These are phyloP conservation scores for Aspergillus cejpii DNA, from an alignment of 2,329 filamentous ascomycete genomes.

Conservation along the genomic window DNA sequence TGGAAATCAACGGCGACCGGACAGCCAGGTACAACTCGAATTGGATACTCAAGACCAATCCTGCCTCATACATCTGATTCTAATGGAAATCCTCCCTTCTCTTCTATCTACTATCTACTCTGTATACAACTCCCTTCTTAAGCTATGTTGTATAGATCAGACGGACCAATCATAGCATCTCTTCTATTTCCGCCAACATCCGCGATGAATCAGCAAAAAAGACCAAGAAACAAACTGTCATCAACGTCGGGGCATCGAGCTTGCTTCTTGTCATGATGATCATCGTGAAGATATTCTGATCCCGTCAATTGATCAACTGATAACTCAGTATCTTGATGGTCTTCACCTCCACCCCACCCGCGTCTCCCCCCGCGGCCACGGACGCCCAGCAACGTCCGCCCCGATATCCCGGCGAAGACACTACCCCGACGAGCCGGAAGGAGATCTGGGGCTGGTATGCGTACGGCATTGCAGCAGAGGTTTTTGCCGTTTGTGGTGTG, in stretches of 20 bases:
- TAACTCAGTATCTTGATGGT: not conserved
- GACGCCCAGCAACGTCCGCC: slow-evolving; percentile 32
- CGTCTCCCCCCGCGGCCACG: slow-evolving; percentile 16
- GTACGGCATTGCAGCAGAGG: slow-evolving; percentile 90
- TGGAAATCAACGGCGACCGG: not conserved
- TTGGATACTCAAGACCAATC: not conserved
- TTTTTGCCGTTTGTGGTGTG: slow-evolving; percentile 81
- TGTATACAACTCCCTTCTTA: too few relatives aligned
- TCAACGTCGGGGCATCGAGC: slow-evolving; percentile 2
- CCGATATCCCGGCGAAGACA: slow-evolving; percentile 74
- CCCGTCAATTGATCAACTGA: not conserved
- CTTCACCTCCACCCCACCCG: slow-evolving; percentile 13
- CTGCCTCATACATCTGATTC: too few relatives aligned
- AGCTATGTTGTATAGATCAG: not conserved
- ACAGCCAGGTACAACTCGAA: not conserved
- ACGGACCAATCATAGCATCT: not conserved
- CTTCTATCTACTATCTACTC: too few relatives aligned
- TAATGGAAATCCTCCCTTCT: too few relatives aligned
- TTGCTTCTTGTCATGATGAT: slow-evolving; percentile 11
- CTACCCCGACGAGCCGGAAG: slow-evolving; percentile 68
- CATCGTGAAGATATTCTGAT: not conserved
- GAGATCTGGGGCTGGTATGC: slow-evolving; percentile 87
- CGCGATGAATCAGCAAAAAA: slow-evolving; percentile 2
- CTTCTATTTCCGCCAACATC: slow-evolving; percentile 14
- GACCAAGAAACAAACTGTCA: not conserved